Conservation (phyloP, 2,329 filamentous ascomycete species). For the Endoconidiophora polonica region DNA sequence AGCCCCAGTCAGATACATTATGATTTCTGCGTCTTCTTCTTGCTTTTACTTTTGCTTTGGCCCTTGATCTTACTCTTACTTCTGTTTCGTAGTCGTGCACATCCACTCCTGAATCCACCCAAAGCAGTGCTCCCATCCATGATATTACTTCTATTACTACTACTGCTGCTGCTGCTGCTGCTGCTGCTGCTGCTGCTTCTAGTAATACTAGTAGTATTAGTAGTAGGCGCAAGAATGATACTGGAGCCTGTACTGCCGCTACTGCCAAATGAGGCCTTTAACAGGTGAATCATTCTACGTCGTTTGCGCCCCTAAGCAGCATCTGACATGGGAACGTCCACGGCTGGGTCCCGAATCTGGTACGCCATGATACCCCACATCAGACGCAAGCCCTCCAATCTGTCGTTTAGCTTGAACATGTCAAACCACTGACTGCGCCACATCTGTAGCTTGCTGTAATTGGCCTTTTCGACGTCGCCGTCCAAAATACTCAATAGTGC, state of each 20-base stretch:
- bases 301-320: slow-evolving; percentile 1
- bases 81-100: too few relatives aligned
- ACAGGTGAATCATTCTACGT: neutral
- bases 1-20: too few relatives aligned
- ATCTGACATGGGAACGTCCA: slow-evolving; percentile 5
- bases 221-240: too few relatives aligned
- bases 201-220: too few relatives aligned
- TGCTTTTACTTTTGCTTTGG: neutral
- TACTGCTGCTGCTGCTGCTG: too few relatives aligned
- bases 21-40: too few relatives aligned
- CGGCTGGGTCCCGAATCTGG: slow-evolving; percentile 32
- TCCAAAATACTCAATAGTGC: slow-evolving; percentile 35
- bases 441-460: slow-evolving; percentile 36
- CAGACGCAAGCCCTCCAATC: slow-evolving; percentile 38
- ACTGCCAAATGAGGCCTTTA: neutral
- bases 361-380: slow-evolving; percentile 45
- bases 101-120: neutral
- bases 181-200: too few relatives aligned
- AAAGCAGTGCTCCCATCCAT: neutral
- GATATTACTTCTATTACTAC: too few relatives aligned
- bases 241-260: neutral
- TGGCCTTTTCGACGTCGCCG: slow-evolving; percentile 26
- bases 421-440: slow-evolving; percentile 47
- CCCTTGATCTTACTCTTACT: neutral
- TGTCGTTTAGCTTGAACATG: slow-evolving; percentile 35